Evolutionary conservation across 352 stramenopile genomes (phyloP).

Genomic region (Elongisporangium anandrum): DNA sequence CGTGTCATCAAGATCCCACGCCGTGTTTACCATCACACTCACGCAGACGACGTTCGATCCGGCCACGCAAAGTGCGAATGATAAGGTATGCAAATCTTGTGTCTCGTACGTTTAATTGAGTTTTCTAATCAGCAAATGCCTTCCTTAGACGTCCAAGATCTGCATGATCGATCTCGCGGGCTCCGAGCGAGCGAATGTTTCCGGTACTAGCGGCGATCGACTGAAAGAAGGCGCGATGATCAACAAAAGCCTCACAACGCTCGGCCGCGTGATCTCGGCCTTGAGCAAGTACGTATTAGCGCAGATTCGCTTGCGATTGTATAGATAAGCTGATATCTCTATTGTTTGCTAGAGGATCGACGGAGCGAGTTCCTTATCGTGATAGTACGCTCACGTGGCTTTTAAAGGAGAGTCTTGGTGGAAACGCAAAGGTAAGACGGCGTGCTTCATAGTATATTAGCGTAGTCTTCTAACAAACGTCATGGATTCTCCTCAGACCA

Average conservation of each 20-base stretch:
- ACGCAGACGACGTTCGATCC: slow-evolving; percentile 73
- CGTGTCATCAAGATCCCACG: slow-evolving; percentile 93
- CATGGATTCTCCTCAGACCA: slow-evolving; percentile 34
- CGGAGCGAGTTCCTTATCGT: slow-evolving; percentile 76
- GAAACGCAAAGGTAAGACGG: slow-evolving; percentile 62
- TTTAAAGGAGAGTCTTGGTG: slow-evolving; percentile 79
- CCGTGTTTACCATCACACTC: slow-evolving; percentile 95
- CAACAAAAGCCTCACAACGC: slow-evolving; percentile 89
- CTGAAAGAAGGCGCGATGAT: slow-evolving; percentile 92
- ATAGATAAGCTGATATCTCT: neutral
- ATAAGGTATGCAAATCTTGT: slow-evolving; percentile 41
- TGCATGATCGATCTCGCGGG: slow-evolving; percentile 84
- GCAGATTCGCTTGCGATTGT: neutral
- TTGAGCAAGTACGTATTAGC: slow-evolving; percentile 54
- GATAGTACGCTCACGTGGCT: slow-evolving; percentile 87
- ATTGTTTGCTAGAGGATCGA: slow-evolving; percentile 19
- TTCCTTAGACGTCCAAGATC: slow-evolving; percentile 71
- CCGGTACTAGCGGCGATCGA: slow-evolving; percentile 78
- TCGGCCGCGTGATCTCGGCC: slow-evolving; percentile 85
- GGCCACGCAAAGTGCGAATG: slow-evolving; percentile 44
- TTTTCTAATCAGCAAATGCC: neutral
- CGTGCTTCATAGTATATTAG: neutral
- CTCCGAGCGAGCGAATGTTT: slow-evolving; percentile 76
- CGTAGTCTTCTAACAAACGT: neutral
- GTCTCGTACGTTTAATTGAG: neutral